phyloP scores from a whole-genome alignment of 768 basidiomycete species.

The Serendipita sp. region DNA sequence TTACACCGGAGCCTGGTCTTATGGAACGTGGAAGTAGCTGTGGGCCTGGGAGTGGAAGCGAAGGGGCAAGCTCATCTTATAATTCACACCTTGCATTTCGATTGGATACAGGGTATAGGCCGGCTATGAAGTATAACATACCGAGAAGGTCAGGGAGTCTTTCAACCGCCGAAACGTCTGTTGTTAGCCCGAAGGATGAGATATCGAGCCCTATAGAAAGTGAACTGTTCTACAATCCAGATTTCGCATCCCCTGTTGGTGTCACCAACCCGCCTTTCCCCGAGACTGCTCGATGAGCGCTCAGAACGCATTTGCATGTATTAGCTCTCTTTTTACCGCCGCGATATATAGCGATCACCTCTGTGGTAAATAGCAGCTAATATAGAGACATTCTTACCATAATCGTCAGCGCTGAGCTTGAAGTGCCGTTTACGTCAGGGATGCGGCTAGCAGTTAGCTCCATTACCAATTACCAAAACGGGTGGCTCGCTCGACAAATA shows the following conservation, averaged over 20 bases:
- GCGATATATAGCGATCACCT: not conserved
- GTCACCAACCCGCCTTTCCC: not conserved
- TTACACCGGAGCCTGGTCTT: not conserved
- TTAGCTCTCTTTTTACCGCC: not conserved
- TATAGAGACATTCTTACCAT: not conserved
- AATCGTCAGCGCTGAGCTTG: not conserved
- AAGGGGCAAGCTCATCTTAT: not conserved
- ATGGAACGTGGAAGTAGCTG: not conserved
- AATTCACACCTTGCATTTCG: not conserved
- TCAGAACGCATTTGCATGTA: not conserved
- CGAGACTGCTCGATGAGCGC: not conserved
- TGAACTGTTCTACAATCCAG: conserved; percentile 1
- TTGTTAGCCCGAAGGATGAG: not conserved
- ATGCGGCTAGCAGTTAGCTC: no score
- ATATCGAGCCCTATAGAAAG: not conserved
- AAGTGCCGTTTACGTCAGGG: not conserved
- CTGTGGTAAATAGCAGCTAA: not conserved
- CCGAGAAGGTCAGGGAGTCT: not conserved
- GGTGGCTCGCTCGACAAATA: not conserved
- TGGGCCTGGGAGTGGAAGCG: not conserved
- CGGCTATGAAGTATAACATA: not conserved
- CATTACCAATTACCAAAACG: no score
- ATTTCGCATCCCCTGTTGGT: not conserved
- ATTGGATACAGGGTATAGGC: not conserved
- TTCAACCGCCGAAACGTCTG: not conserved